A percentile compares a stretch with the other conserved stretches of the same genome.
phyloP scores from a whole-genome alignment of 2,329 filamentous ascomycete species.

The Cadophora malorum region DNA sequence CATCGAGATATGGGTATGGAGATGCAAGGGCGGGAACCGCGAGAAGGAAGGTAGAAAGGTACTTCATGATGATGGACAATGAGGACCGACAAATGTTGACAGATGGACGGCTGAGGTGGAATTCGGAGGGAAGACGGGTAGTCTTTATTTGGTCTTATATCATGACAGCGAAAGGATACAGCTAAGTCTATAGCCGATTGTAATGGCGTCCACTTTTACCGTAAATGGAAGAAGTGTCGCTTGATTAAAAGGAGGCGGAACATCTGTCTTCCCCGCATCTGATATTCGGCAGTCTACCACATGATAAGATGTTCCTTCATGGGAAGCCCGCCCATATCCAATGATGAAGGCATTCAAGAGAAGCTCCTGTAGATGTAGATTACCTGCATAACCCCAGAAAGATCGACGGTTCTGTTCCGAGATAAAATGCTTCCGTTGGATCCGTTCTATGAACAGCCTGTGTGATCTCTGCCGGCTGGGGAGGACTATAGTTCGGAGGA shows the following conservation, averaged over 20 bases:
- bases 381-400: slow-evolving; percentile 18
- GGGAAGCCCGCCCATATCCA: background rate
- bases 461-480: background rate
- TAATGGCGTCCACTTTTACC: slow-evolving; percentile 15
- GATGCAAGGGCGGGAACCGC: slow-evolving; percentile 27
- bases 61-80: slow-evolving; percentile 28
- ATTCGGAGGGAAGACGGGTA: background rate
- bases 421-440: background rate
- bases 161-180: background rate
- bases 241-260: slow-evolving; percentile 15
- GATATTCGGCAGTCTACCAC: slow-evolving; percentile 7
- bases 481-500: background rate
- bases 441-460: background rate
- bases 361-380: background rate
- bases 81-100: background rate
- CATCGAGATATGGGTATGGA: slow-evolving; percentile 21
- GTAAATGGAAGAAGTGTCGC: slow-evolving; percentile 21
- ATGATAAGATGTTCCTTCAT: slow-evolving; percentile 20
- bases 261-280: slow-evolving; percentile 22
- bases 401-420: slow-evolving; percentile 12
- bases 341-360: background rate
- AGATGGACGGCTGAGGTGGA: slow-evolving; percentile 5
- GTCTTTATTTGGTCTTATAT: slow-evolving; percentile 4
- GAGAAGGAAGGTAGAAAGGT: slow-evolving; percentile 27
- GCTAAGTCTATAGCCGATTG: background rate